Evolutionary conservation across 306 rosid species (phyloP).

Genomic region (Dryas alaskensis): DNA sequence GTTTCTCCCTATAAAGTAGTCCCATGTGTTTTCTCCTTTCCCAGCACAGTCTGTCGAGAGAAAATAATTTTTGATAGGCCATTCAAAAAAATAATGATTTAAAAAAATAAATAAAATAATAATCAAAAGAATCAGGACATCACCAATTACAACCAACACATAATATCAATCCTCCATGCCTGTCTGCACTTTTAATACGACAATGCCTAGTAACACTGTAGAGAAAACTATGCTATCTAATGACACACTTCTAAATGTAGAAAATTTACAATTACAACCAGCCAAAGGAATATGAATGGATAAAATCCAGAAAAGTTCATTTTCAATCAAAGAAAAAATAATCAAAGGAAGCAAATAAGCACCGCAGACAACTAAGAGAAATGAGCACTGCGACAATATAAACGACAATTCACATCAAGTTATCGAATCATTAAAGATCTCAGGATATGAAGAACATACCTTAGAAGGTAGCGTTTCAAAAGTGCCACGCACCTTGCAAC

Average conservation of each 20-base stretch:
- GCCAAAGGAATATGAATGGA: neutral
- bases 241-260: neutral
- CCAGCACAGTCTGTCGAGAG: neutral
- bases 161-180: neutral
- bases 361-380: neutral
- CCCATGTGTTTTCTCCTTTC: neutral
- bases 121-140: neutral
- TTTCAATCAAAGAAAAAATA: neutral
- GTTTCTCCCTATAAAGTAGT: neutral
- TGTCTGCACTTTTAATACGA: neutral
- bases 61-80: neutral
- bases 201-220: too few species aligned
- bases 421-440: slow-evolving; percentile 20
- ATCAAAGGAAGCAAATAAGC: slow-evolving; percentile 4
- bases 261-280: neutral
- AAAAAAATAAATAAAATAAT: neutral
- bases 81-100: neutral
- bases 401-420: slow-evolving; percentile 22
- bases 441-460: slow-evolving; percentile 54
- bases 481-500: slow-evolving; percentile 95
- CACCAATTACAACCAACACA: neutral
- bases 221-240: neutral
- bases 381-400: slow-evolving; percentile 4
- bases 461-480: slow-evolving; percentile 82
- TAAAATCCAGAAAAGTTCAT: neutral